phyloP scores from a whole-genome alignment of 306 rosid species.

The Canavalia ensiformis region DNA sequence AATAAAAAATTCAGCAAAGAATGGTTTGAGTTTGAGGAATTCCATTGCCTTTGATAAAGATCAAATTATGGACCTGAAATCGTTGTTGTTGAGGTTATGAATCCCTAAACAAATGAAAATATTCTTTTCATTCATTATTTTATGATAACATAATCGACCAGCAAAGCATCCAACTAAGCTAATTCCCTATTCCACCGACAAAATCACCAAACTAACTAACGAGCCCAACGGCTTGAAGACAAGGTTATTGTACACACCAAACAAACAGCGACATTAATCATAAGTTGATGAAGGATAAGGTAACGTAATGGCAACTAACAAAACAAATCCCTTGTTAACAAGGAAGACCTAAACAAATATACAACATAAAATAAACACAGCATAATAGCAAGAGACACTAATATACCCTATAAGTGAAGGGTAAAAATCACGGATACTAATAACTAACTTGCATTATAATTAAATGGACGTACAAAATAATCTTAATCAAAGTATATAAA shows the following conservation, averaged over 20 bases:
- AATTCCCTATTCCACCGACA: background rate
- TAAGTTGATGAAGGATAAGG: background rate
- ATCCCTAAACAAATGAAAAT: background rate
- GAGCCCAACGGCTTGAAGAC: background rate
- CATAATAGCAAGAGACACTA: background rate
- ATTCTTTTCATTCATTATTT: background rate
- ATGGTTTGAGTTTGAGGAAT: background rate
- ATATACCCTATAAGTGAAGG: too few relatives aligned
- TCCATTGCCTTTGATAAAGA: background rate
- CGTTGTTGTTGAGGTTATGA: background rate
- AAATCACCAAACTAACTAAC: background rate
- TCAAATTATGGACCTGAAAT: background rate
- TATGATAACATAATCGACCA: background rate
- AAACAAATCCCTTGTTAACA: background rate
- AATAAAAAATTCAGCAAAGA: background rate
- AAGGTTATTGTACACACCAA: background rate
- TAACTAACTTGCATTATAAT: background rate
- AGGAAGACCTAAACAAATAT: background rate
- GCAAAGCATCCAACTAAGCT: too few relatives aligned
- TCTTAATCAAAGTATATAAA: background rate
- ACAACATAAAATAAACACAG: background rate
- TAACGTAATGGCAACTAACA: background rate
- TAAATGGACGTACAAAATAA: background rate
- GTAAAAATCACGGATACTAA: too few relatives aligned
- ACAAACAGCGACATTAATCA: background rate